Evolutionary conservation across 2,329 filamentous ascomycete species (phyloP).

Genomic region (Diplodia sapinea): DNA sequence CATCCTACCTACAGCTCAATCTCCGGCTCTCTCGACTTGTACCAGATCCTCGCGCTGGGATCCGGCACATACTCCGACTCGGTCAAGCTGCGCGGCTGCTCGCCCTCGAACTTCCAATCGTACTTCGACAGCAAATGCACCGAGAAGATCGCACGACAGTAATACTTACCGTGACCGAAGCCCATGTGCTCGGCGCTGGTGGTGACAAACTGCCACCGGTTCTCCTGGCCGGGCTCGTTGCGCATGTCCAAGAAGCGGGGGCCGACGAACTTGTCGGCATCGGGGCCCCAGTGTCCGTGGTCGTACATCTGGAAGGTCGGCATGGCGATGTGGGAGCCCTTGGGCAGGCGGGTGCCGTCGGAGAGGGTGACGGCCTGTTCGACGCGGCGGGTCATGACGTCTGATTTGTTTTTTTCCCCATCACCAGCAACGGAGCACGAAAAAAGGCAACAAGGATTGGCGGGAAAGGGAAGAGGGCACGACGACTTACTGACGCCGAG

Average conservation of each 20-base stretch:
- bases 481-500: background rate
- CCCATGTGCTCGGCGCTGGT: conserved; percentile 34
- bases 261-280: conserved; percentile 33
- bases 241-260: conserved; percentile 34
- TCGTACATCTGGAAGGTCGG: conserved; percentile 13
- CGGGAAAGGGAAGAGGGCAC: background rate
- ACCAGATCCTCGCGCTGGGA: background rate
- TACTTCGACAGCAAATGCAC: conserved; percentile 32
- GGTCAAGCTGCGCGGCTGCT: background rate
- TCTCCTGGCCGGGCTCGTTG: conserved; percentile 28
- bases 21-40: background rate
- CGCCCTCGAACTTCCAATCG: conserved; percentile 25
- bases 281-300: conserved; percentile 1
- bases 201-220: conserved; percentile 32
- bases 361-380: conserved; percentile 38
- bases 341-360: conserved; percentile 39
- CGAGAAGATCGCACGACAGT: too few species aligned
- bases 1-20: background rate
- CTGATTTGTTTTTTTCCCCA: background rate
- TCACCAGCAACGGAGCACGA: background rate
- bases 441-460: background rate
- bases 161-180: conserved; percentile 34
- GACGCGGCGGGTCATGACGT: conserved; percentile 22
- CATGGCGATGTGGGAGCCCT: conserved; percentile 31
- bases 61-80: conserved; percentile 9